Evolutionary conservation across 2,329 filamentous ascomycete genomes (phyloP).

Genomic region (Aspergillus nomiae): DNA sequence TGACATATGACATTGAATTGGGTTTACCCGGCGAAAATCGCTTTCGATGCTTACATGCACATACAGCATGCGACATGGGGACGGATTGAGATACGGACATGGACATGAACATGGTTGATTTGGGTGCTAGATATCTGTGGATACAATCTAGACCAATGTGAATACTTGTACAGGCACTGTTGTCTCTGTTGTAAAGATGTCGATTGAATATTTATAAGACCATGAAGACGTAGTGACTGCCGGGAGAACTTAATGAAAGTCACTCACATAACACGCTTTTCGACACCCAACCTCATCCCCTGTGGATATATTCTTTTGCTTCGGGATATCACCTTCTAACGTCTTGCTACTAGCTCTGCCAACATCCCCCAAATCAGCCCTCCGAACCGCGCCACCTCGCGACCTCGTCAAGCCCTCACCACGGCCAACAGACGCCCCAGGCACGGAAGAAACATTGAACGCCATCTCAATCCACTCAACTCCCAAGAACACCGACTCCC

Average conservation of each 20-base stretch:
- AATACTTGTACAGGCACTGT: not conserved
- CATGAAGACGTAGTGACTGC: not conserved
- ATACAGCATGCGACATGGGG: not conserved
- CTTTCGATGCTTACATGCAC: not conserved
- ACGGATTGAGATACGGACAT: not conserved
- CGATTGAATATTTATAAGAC: not conserved
- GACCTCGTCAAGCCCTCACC: not conserved
- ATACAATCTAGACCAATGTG: not conserved
- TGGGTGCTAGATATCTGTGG: not conserved
- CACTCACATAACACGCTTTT: not conserved
- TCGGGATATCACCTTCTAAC: not conserved
- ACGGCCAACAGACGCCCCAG: not conserved
- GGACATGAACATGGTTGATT: not conserved
- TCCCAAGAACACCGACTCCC: constrained; percentile 39
- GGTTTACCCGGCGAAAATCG: not conserved
- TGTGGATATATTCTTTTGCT: not conserved
- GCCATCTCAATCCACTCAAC: constrained; percentile 47
- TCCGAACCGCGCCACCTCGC: constrained; percentile 1
- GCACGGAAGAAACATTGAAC: constrained; percentile 36
- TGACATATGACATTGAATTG: constrained; percentile 15
- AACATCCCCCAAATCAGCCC: not conserved
- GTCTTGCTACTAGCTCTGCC: not conserved
- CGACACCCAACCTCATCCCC: not conserved
- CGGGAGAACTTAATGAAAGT: not conserved
- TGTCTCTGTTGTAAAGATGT: not conserved